phyloP scores from a whole-genome alignment of 768 basidiomycete genomes.

The Lentinula aciculospora region DNA sequence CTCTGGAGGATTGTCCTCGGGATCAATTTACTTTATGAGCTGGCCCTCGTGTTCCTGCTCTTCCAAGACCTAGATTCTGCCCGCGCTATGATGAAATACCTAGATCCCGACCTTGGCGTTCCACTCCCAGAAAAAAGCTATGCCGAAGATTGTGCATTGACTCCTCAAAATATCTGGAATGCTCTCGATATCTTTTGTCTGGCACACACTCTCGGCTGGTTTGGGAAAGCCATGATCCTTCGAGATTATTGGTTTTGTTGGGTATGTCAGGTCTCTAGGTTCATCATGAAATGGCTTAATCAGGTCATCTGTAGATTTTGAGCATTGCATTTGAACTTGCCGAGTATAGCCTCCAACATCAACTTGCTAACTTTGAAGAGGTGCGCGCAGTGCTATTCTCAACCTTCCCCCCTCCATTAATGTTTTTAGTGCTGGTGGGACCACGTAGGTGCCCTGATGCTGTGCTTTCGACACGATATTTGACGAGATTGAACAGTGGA shows the following conservation, averaged over 20 bases:
- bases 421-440: conserved; percentile 83
- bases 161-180: conserved; percentile 60
- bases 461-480: not conserved
- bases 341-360: conserved; percentile 84
- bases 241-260: conserved; percentile 95
- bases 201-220: conserved; percentile 85
- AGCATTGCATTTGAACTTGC: conserved; percentile 86
- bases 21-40: conserved; percentile 77
- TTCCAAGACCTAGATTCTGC: conserved; percentile 83
- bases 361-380: conserved; percentile 85
- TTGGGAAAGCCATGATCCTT: conserved; percentile 85
- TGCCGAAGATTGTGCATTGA: conserved; percentile 73
- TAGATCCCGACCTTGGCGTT: conserved; percentile 68
- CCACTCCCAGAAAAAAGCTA: conserved; percentile 83
- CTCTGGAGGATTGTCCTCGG: conserved; percentile 81
- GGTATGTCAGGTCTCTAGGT: conserved; percentile 36
- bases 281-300: not conserved
- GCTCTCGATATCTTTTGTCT: conserved; percentile 85
- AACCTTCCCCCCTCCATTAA: conserved; percentile 16
- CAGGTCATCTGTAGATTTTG: conserved; percentile 50
- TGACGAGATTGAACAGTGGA: conserved; percentile 52
- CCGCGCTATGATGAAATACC: conserved; percentile 67
- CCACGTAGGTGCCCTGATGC: conserved; percentile 50
- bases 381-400: conserved; percentile 32
- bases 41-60: conserved; percentile 76